Conservation (phyloP, 345 rosid genomes). For the Moringa oleifera region DNA sequence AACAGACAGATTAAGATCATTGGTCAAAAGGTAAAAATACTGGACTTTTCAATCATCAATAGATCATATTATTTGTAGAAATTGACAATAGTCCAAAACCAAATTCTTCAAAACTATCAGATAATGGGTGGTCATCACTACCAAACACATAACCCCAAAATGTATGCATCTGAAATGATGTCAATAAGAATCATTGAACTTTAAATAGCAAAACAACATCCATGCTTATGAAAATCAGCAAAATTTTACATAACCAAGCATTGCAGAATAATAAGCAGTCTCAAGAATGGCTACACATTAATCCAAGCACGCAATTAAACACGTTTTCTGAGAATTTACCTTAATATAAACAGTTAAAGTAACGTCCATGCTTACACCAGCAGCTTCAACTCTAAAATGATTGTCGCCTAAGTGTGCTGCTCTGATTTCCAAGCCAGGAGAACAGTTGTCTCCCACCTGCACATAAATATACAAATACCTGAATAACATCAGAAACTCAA, state of each 20-base stretch:
- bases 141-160: not conserved
- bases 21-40: no score
- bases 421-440: conserved; percentile 39
- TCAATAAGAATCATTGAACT: not conserved
- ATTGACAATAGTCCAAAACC: not conserved
- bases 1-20: no score
- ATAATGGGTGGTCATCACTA: not conserved
- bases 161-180: not conserved
- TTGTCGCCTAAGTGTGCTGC: conserved; percentile 37
- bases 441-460: conserved; percentile 51
- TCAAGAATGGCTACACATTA: conserved; percentile 7
- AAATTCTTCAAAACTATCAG: not conserved
- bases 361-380: conserved; percentile 45
- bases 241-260: not conserved
- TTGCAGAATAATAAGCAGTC: not conserved
- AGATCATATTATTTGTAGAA: conserved; percentile 2
- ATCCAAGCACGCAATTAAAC: no score
- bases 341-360: conserved; percentile 55
- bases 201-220: not conserved
- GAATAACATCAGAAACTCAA: conserved; percentile 12
- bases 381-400: conserved; percentile 60
- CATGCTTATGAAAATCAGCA: not conserved
- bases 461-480: conserved; percentile 4
- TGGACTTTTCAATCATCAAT: no score
- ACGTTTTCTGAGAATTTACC: conserved; percentile 56